phyloP scores from a whole-genome alignment of 2,329 filamentous ascomycete genomes.

The Fusarium newnesense region DNA sequence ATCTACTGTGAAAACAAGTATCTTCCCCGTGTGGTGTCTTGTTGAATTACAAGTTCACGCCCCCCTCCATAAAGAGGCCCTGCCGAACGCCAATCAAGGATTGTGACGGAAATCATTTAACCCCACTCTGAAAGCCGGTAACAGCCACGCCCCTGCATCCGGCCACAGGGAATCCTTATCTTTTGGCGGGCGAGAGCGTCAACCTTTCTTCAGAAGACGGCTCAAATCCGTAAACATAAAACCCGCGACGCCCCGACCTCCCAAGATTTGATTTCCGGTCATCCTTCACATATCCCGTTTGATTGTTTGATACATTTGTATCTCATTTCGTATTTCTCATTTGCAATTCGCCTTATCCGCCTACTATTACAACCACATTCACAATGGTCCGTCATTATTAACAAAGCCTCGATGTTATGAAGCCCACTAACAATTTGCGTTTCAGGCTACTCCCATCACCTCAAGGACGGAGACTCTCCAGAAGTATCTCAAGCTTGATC shows the following conservation, averaged over 20 bases:
- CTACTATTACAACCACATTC: background rate
- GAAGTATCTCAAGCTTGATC: slow-evolving; percentile 92
- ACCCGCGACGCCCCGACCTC: slow-evolving; percentile 40
- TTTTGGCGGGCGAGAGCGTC: slow-evolving; percentile 34
- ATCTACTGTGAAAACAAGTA: slow-evolving; percentile 22
- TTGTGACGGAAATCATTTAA: slow-evolving; percentile 11
- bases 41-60: background rate
- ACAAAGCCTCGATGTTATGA: no score
- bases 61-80: slow-evolving; percentile 8
- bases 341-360: background rate
- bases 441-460: slow-evolving; percentile 29
- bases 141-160: slow-evolving; percentile 45
- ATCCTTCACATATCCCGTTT: slow-evolving; percentile 39
- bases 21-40: slow-evolving; percentile 9
- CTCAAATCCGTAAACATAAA: slow-evolving; percentile 43
- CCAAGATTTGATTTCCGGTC: slow-evolving; percentile 19
- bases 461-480: slow-evolving; percentile 63
- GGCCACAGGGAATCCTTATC: slow-evolving; percentile 42
- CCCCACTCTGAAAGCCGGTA: slow-evolving; percentile 39
- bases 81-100: slow-evolving; percentile 32
- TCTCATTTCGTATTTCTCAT: slow-evolving; percentile 13
- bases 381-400: slow-evolving; percentile 26
- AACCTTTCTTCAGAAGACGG: slow-evolving; percentile 30
- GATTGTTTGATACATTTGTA: slow-evolving; percentile 35
- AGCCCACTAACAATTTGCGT: background rate